phyloP scores from a whole-genome alignment of 2,329 filamentous ascomycete genomes.

The Diplodia intermedia region DNA sequence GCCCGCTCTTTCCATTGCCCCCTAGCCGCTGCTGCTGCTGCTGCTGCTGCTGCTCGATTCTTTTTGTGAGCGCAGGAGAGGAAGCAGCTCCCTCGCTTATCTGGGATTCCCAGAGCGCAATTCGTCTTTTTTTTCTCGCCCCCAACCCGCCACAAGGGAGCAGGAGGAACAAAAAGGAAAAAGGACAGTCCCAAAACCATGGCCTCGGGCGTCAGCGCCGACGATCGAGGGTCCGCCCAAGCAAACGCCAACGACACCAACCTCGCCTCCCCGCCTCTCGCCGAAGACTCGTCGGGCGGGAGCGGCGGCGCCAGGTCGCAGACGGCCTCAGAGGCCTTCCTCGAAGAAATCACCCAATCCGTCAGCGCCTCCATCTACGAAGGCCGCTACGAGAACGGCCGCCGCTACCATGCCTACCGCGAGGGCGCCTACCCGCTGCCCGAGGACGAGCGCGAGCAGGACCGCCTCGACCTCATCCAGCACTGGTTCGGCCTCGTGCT shows the following conservation, averaged over 20 bases:
- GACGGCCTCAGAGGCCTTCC: constrained; percentile 30
- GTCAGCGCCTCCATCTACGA: constrained; percentile 47
- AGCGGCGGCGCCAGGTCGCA: constrained; percentile 30
- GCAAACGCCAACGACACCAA: neutral
- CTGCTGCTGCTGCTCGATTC: no score
- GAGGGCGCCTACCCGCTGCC: constrained; percentile 47
- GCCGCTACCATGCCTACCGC: constrained; percentile 47
- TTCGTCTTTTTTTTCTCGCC: neutral
- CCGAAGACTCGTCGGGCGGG: constrained; percentile 36
- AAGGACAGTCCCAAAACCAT: neutral
- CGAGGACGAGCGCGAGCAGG: constrained; percentile 50
- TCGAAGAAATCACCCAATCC: constrained; percentile 37
- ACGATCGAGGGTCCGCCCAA: constrained; percentile 1
- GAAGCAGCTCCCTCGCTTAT: neutral
- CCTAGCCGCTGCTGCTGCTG: no score
- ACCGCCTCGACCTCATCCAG: constrained; percentile 48
- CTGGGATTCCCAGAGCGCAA: neutral
- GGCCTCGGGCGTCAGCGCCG: neutral
- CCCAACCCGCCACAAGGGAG: neutral
- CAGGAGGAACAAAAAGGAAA: neutral
- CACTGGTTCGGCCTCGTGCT: constrained; percentile 49
- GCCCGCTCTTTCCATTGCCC: no score
- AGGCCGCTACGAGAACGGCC: constrained; percentile 48
- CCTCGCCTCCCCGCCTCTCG: constrained; percentile 29
- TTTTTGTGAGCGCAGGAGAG: neutral